These are phyloP conservation scores for Rhytidhysteron rufulum DNA, from an alignment of 2,329 filamentous ascomycete species.

Conservation along the genomic window DNA sequence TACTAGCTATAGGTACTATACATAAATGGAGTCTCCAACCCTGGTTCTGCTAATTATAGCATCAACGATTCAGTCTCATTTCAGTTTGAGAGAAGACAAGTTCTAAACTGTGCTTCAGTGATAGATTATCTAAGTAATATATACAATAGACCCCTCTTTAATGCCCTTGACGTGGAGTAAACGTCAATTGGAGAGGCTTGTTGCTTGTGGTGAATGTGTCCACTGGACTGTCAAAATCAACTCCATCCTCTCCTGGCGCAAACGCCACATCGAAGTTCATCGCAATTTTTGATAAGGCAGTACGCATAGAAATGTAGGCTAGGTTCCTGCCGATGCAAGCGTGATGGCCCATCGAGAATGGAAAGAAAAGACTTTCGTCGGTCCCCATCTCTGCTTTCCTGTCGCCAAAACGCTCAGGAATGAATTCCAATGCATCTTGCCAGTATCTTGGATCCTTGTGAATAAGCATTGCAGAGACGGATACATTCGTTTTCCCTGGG, in stretches of 20 bases:
- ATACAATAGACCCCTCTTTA: no score
- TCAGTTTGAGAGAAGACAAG: no score
- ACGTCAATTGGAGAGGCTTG: constrained; percentile 23
- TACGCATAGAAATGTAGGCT: constrained; percentile 18
- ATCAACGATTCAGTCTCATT: no score
- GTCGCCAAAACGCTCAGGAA: constrained; percentile 16
- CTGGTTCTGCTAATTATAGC: no score
- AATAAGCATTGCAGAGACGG: not conserved
- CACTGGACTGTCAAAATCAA: constrained; percentile 13
- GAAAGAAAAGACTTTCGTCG: constrained; percentile 13
- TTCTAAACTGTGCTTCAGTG: no score
- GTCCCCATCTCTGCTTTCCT: constrained; percentile 13
- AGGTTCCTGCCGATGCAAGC: constrained; percentile 1
- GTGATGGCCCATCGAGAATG: constrained; percentile 8
- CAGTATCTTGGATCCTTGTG: constrained; percentile 10
- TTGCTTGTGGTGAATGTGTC: constrained; percentile 21
- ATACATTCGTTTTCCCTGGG: not conserved
- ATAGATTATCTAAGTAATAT: no score
- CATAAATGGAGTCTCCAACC: no score
- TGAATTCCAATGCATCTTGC: constrained; percentile 10
- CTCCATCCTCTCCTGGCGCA: constrained; percentile 8
- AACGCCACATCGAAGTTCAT: constrained; percentile 6
- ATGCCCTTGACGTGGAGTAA: constrained; percentile 13
- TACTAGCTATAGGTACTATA: no score
- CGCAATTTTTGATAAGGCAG: constrained; percentile 3